Evolutionary conservation across 192 early-diverging fungal genomes (phyloP), one percentile per base, ranked within the genome.

Genomic region (Pilaira anomala): DNA sequence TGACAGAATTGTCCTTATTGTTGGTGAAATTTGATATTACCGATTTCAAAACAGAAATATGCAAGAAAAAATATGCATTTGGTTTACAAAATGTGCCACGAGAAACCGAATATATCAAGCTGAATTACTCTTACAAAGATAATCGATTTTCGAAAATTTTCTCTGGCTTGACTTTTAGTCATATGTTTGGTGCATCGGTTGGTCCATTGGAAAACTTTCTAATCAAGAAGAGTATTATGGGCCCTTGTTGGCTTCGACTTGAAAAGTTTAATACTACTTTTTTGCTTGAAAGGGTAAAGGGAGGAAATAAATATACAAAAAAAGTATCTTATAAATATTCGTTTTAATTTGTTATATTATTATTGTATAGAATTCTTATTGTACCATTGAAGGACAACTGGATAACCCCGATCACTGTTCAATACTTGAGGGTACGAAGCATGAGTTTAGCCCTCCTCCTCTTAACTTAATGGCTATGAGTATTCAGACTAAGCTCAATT

Each of bases 161-260:
- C 90, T 41, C 24, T 50, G 89, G 89, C 22, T 79, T 78, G 56
- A 87, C 86, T 0, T 98, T 97, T 65, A 84, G 85, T 60, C 87
- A 87, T 53, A 75, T 90, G 2, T 98, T 99, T 81, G 97, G 96
- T 7, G 78, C 88, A 2, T 82, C 88, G 42, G 91, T 91, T 13
- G 83, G 80, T 33, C 89, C 93, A 1, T 76, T 97, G 12, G 97
- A 99, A 75, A 81, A 90, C 26, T 87, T 98, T 40, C 72, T 98
- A 29, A 80, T 96, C 19, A 95, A 98, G 74, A 81, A 94, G 14
- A 87, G 92, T 58, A 75, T 99, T 22, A 98, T 96, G 95, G 97
- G 97, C 0, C 97, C 97, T 7, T 91, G 88, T 59, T 99, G 97
- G 97, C 74, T 99, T 0, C 60, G 76, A 19, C 80, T 97, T 40